Evolutionary conservation across 768 basidiomycete genomes (phyloP), one percentile per base, ranked within the genome.

Genomic region (Mycena polygramma): DNA sequence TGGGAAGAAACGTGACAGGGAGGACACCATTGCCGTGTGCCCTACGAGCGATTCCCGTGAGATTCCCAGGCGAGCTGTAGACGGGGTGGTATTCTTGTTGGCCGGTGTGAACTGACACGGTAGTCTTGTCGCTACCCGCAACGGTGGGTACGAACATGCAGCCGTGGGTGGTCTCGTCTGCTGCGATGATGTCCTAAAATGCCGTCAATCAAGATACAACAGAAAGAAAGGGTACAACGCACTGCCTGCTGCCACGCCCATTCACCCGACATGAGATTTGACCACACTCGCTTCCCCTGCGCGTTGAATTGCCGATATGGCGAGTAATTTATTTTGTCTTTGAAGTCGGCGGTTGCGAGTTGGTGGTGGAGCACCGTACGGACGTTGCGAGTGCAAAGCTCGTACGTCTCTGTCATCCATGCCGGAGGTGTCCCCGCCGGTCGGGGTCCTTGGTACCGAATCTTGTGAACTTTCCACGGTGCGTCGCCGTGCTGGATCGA

Each of bases 241-340:
- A 77, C 77, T 13, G 77, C 77, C 63, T 75, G 62, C 15, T 65
- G 57, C 75, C 75, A 77, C 24, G 72, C 75, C 78, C 77, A 77
- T 57, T 77, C 71, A 1, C 70, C 77, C 10, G 74, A 77, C 74
- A 79, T 75, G 0, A 79, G 52, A 66, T 77, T 77, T 3, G 69
- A 72, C 55, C 68, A 81, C 2, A 77, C 71, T 3, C 78, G 71
- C 5, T 77, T 57, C 13, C 72, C 70, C 26, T 66, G 46, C 7
- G 60, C 57, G 24, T 76, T 46, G 57, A 75, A 79, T 61, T 80
- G 70, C 20, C 64, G 73, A 58, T 76, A 79, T 4, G 79, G 77
- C 15, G 66, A 57, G 53, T 63, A 58, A 43, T 76, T 61, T 43
- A 79, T 74, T 13, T 68, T n/a, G 43, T 63, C 59, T 8, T 22